Conservation (phyloP, 495 filamentous ascomycete genomes). For the Trichoderma gamsii region DNA sequence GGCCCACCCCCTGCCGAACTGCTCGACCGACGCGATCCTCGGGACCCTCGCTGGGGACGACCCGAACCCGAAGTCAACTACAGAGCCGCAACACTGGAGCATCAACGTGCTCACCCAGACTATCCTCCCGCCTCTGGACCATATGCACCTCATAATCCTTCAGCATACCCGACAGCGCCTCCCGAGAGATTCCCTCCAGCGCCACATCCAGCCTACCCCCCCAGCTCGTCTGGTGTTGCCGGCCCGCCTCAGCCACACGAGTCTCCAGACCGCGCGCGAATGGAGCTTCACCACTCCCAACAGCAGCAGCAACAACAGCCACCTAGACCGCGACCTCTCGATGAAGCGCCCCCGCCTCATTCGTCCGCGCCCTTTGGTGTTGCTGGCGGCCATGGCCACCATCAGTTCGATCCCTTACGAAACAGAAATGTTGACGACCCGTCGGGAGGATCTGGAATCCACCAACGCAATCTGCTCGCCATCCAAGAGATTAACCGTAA, state of each 20-base stretch:
- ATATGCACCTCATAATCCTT: constrained; percentile 34
- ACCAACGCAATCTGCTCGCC: constrained; percentile 47
- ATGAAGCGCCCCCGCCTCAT: constrained; percentile 36
- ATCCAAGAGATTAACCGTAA: constrained; percentile 60
- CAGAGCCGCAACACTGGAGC: constrained; percentile 12
- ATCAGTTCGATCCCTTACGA: constrained; percentile 34
- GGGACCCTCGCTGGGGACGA: constrained; percentile 21
- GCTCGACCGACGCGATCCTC: constrained; percentile 19
- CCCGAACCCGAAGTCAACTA: constrained; percentile 16
- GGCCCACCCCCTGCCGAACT: constrained; percentile 30
- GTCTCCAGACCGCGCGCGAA: constrained; percentile 44
- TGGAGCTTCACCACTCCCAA: constrained; percentile 29
- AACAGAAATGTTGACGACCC: constrained; percentile 54
- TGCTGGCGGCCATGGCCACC: constrained; percentile 16
- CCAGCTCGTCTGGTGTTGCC: constrained; percentile 33
- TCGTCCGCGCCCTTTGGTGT: constrained; percentile 36
- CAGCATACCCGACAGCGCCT: constrained; percentile 39
- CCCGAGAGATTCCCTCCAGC: constrained; percentile 43
- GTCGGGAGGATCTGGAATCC: constrained; percentile 34
- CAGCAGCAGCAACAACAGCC: constrained; percentile 33
- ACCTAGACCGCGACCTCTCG: constrained; percentile 30
- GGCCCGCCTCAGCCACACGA: constrained; percentile 40
- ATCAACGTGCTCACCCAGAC: constrained; percentile 33
- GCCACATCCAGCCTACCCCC: constrained; percentile 37
- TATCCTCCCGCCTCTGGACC: constrained; percentile 38